Evolutionary conservation across 208 protist genomes (phyloP).

Genomic region (Leishmania amazonensis): DNA sequence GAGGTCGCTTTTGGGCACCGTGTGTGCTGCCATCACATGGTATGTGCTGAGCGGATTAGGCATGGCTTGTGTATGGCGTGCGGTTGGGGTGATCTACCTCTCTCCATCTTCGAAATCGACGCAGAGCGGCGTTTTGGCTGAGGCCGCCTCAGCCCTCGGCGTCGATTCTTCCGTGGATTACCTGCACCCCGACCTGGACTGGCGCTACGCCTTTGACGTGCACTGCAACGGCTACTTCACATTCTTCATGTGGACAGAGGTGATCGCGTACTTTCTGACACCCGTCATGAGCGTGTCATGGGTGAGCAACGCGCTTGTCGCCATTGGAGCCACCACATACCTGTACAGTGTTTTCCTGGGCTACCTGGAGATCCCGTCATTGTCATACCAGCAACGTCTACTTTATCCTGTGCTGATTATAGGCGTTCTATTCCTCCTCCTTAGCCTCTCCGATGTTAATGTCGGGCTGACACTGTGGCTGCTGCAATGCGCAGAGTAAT

Average conservation of each 20-base stretch:
- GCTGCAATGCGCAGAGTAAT: not conserved
- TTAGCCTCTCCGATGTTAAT: constrained; percentile 44
- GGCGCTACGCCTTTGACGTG: constrained; percentile 96
- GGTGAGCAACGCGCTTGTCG: constrained; percentile 58
- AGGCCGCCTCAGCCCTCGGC: not conserved
- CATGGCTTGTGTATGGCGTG: constrained; percentile 56
- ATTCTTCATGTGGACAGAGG: constrained; percentile 93
- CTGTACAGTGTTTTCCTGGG: constrained; percentile 93
- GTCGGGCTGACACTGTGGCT: constrained; percentile 28
- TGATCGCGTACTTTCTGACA: constrained; percentile 86
- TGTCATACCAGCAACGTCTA: constrained; percentile 85
- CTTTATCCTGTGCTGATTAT: constrained; percentile 86
- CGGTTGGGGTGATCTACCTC: constrained; percentile 31
- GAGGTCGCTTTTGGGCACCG: constrained; percentile 56
- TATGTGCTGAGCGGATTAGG: constrained; percentile 76
- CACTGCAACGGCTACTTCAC: constrained; percentile 98
- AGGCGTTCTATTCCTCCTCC: constrained; percentile 51
- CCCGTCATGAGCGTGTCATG: constrained; percentile 44
- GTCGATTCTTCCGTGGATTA: constrained; percentile 21
- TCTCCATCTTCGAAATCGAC: constrained; percentile 12
- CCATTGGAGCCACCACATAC: constrained; percentile 74
- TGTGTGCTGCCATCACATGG: constrained; percentile 36
- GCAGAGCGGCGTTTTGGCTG: not conserved
- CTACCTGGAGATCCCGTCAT: constrained; percentile 91
- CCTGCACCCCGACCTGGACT: constrained; percentile 80